Percentiles rank a stretch among this genome's conserved stretches.
Evolutionary conservation across 306 rosid genomes (phyloP).

Genomic region (Boehmeria nivea): DNA sequence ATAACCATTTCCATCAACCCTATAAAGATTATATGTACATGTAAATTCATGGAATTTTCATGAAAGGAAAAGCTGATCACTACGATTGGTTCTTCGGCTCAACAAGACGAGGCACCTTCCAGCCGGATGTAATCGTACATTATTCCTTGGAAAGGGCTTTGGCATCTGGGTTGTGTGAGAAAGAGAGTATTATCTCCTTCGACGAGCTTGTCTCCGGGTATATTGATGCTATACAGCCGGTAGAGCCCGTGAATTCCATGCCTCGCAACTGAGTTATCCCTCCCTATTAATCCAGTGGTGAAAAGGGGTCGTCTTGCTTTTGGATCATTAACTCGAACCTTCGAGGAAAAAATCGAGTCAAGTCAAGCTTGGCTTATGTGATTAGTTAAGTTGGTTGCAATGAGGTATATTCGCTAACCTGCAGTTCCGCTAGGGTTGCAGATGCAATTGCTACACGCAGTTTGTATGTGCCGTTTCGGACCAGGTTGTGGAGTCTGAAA

Average conservation of each 20-base stretch:
- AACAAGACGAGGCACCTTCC: conserved; percentile 51
- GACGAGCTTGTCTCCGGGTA: conserved; percentile 41
- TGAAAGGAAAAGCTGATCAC: background rate
- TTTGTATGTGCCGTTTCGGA: conserved; percentile 41
- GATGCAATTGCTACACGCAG: conserved; percentile 85
- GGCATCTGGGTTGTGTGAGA: conserved; percentile 65
- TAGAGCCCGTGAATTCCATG: conserved; percentile 91
- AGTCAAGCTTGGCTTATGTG: background rate
- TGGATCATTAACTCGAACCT: conserved; percentile 76
- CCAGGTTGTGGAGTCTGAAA: conserved; percentile 49
- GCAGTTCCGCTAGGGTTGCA: conserved; percentile 73
- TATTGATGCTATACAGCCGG: conserved; percentile 54
- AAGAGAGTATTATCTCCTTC: conserved; percentile 70
- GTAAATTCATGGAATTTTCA: too few species aligned
- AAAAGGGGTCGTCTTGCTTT: conserved; percentile 52
- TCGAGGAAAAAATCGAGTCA: background rate
- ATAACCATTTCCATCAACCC: background rate
- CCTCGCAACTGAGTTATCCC: conserved; percentile 85
- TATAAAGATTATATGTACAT: background rate
- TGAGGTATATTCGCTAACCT: conserved; percentile 38
- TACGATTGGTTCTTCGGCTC: background rate
- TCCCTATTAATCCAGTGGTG: conserved; percentile 85
- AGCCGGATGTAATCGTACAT: conserved; percentile 91
- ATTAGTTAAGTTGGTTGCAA: too few species aligned
- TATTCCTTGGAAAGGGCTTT: conserved; percentile 68